These are phyloP conservation scores for Metschnikowia noctiluminum DNA, from an alignment of 805 yeast species.

Conservation along the genomic window DNA sequence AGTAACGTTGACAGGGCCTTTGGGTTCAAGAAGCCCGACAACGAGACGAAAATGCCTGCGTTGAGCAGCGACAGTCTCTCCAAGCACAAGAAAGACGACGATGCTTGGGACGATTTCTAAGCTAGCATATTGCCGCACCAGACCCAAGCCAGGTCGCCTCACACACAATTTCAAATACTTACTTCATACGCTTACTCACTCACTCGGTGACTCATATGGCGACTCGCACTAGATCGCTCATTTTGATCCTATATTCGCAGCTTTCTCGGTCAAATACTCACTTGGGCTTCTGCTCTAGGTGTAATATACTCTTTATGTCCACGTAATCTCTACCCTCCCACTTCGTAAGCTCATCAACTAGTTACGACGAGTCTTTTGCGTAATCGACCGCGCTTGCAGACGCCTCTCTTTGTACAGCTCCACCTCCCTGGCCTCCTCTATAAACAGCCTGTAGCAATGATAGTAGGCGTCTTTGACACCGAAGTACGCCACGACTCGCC, in stretches of 20 bases:
- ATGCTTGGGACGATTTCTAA: conserved; percentile 68
- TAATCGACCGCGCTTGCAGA: no score
- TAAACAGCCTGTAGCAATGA: conserved; percentile 43
- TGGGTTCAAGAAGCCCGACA: conserved; percentile 58
- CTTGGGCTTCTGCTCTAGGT: no score
- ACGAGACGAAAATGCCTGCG: conserved; percentile 43
- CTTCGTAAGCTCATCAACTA: neutral
- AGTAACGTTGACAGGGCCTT: conserved; percentile 56
- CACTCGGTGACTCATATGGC: neutral
- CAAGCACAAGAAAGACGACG: conserved; percentile 32
- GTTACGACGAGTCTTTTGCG: no score
- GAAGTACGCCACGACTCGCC: conserved; percentile 51
- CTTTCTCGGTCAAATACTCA: no score
- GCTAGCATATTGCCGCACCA: neutral
- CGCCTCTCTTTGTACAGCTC: neutral
- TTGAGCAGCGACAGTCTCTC: conserved; percentile 35
- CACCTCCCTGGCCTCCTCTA: conserved; percentile 36
- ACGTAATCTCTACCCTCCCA: neutral
- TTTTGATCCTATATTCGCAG: no score
- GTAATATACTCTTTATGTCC: no score
- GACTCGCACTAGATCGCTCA: no score
- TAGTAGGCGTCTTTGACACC: conserved; percentile 61
- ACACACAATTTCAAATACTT: neutral
- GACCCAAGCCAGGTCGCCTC: neutral
- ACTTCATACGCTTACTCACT: neutral